phyloP scores from a whole-genome alignment of 148 eudicot genomes.

The Nyssa sinensis region DNA sequence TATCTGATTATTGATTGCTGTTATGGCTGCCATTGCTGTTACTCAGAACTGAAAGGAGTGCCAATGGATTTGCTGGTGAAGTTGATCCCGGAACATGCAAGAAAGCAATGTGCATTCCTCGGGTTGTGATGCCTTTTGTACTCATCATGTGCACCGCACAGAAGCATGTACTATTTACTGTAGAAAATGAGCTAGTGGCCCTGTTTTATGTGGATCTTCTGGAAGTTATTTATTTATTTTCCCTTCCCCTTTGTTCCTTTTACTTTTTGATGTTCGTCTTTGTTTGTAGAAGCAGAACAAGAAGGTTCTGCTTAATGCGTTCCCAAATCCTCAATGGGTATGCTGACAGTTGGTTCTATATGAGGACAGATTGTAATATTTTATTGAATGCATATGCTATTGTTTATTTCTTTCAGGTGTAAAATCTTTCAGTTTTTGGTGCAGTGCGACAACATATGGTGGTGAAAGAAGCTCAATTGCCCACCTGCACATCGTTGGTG shows the following conservation, averaged over 20 bases:
- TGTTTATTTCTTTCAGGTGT: too few species aligned
- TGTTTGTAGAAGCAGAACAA: constrained; percentile 10
- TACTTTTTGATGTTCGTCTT: background rate
- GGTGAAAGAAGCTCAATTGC: too few species aligned
- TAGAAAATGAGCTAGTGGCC: too few species aligned
- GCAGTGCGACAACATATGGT: too few species aligned
- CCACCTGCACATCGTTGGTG: too few species aligned
- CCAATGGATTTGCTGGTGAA: constrained; percentile 48
- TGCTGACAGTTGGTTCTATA: constrained; percentile 4
- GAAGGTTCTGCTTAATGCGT: background rate
- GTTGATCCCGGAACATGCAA: constrained; percentile 79
- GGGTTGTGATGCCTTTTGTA: constrained; percentile 26
- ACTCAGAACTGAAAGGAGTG: constrained; percentile 71
- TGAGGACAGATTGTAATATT: constrained; percentile 1
- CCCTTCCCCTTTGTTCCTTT: too few species aligned
- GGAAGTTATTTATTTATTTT: too few species aligned
- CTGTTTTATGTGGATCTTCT: too few species aligned
- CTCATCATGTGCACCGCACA: constrained; percentile 11
- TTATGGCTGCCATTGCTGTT: constrained; percentile 7
- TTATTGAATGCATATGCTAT: too few species aligned
- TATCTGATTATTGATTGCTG: background rate
- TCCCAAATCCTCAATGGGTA: background rate
- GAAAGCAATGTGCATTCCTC: constrained; percentile 63
- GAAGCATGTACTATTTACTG: constrained; percentile 3
- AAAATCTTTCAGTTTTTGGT: too few species aligned